Base-by-base conservation (phyloP, 2,329 filamentous ascomycete genomes). In the Ascochyta rabiei region DNA sequence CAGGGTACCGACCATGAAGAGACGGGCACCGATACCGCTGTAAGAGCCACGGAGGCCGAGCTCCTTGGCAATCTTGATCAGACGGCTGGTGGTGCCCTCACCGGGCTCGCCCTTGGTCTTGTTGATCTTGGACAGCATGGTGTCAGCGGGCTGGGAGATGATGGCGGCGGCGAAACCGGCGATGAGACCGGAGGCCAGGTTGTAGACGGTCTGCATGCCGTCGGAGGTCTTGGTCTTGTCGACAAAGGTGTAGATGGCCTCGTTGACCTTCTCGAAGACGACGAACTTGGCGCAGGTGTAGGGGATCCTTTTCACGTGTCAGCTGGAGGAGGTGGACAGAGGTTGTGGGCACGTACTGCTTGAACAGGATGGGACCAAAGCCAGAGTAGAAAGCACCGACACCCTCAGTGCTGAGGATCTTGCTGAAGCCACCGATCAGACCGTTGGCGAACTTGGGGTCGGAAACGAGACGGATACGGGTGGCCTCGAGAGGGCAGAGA, bases 241-340 rank as follows among this genome's bases (percentile, higher is more conserved):
- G 75, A 89, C 71, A 48, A 73, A 61, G 68, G 80, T 77, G 84
- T 87, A 93, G 81, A 90, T 77, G 66, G 82, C 72, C 82, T 95
- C 91, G 70, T 86, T 82, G 70, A 91, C 89, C 85, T 93, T 93
- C 82, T 96, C 91, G 85, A 86, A 95, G 71, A 93, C 91, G 79
- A 93, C 91, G 82, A 96, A 96, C 84, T 96, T 96, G 85, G 91
- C 84, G 89, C 95, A 93, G 78, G 91, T 96, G 84, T 96, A 96
- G 64, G 91, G 91, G 69, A 96, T 87, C 84, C 89, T 91, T 63
- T 5, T 41, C 8, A 24, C 9, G 54, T 73, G 56, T 69, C 58
- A 71, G 67, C 35, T 34, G 12, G 6, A 10, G 4, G 37, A 49
- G 6, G 12, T 9, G 1, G 13, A 4, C 0, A 15, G 12, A 23